Base-by-base conservation (phyloP, 2,329 filamentous ascomycete species). In the Colletotrichum viniferum region DNA sequence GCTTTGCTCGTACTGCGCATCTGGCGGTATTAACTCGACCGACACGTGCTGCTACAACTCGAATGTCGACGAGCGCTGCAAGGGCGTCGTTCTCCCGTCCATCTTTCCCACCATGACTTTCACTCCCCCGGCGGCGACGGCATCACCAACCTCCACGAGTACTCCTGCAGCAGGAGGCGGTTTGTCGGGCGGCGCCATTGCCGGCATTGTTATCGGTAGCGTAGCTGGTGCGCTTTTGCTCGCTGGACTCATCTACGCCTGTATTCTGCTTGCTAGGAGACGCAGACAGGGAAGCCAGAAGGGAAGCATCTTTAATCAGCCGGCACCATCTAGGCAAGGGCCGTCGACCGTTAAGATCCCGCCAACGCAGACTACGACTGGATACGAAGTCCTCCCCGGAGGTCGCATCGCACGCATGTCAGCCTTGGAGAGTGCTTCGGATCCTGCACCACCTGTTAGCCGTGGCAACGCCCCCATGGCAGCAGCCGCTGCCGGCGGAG, bases 371-470 rank as follows among this genome's bases (percentile, higher is more conserved):
- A 76, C 61, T 64, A 32, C 75, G 71, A 86, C 87, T 78, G 93
- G 91, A 55, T 94, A 95, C 78, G 94, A 95, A 79, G 90, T 96
- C 18, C 89, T 97, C 13, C 95, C 96, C 7, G 96, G 96, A 58
- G 96, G 95, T 34, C 93, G 97, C 77, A 97, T 99, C 74, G 95
- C 97, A 52, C 93, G 97, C 71, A 98, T 99, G 97, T 96, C 96
- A 52, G 97, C 97, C 38, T 85, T 99, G 68, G 96, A 98, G 85
- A 93, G 92, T 7, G 91, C 93, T 70, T 91, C 92, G 73, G 90
- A 92, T 26, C 91, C 92, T 90, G 72, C 89, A 84, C 60, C 86
- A 85, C 16, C 73, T 7, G 81, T 83, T 24, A 81, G 80, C 28
- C 82, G 82, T 30, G 77, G 77, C 61, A 69, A 74, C 75, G 24